These are phyloP conservation scores for Monosporozyma solicola DNA, from an alignment of 805 yeast species.

Conservation along the genomic window DNA sequence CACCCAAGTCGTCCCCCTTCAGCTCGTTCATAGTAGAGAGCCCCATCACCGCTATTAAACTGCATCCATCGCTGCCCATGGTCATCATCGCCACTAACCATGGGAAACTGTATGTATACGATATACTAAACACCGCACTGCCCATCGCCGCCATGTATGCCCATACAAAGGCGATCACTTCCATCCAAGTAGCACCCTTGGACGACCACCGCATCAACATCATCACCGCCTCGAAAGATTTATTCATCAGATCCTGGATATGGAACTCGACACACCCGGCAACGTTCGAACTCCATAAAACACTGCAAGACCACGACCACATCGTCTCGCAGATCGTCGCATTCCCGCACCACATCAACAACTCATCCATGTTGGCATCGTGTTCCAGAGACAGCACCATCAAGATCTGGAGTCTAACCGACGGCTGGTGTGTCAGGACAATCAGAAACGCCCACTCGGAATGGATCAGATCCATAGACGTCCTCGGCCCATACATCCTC, in stretches of 20 bases:
- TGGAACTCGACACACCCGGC: constrained; percentile 3
- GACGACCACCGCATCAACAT: background rate
- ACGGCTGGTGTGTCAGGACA: constrained; percentile 59
- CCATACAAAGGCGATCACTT: constrained; percentile 59
- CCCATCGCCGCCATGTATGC: constrained; percentile 61
- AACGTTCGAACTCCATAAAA: constrained; percentile 43
- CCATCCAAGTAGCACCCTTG: constrained; percentile 8
- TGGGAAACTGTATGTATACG: constrained; percentile 70
- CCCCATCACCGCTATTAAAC: constrained; percentile 50
- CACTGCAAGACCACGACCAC: constrained; percentile 81
- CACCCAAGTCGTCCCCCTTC: background rate
- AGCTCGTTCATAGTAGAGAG: constrained; percentile 28
- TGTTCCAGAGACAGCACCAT: constrained; percentile 57
- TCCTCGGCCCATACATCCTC: constrained; percentile 48
- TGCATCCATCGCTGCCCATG: constrained; percentile 69
- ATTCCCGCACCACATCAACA: background rate
- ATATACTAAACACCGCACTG: constrained; percentile 45
- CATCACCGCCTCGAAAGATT: constrained; percentile 45
- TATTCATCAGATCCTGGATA: constrained; percentile 47
- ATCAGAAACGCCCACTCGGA: constrained; percentile 69
- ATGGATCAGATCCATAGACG: constrained; percentile 71
- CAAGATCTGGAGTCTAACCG: constrained; percentile 55
- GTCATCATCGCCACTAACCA: constrained; percentile 61
- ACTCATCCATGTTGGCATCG: constrained; percentile 36
- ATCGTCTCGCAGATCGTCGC: constrained; percentile 60